Evolutionary conservation across 805 yeast species (phyloP).

Genomic region (Alloascoidea africana): DNA sequence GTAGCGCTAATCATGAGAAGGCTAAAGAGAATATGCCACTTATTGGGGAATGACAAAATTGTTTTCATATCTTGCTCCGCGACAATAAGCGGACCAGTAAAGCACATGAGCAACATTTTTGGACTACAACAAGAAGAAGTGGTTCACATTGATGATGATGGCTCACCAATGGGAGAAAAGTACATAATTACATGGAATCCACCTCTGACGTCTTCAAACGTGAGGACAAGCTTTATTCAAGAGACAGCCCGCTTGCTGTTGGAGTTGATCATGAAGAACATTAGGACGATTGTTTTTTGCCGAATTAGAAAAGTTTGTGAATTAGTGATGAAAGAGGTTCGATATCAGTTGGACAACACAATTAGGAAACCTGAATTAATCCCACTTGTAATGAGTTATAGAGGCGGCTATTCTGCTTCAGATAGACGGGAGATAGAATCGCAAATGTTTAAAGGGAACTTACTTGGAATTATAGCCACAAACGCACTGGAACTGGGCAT

Average conservation of each 20-base stretch:
- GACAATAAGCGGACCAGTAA: conserved; percentile 59
- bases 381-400: conserved; percentile 68
- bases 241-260: conserved; percentile 69
- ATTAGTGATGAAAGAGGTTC: conserved; percentile 67
- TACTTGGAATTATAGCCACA: conserved; percentile 83
- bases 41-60: conserved; percentile 35
- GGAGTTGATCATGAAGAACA: conserved; percentile 42
- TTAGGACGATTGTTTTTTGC: conserved; percentile 83
- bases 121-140: conserved; percentile 38
- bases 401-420: conserved; percentile 85
- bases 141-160: conserved; percentile 57
- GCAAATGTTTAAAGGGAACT: conserved; percentile 78
- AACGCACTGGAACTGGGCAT: conserved; percentile 93
- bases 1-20: conserved; percentile 79
- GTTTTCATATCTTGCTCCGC: conserved; percentile 89
- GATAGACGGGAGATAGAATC: conserved; percentile 82
- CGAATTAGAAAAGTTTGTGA: conserved; percentile 80
- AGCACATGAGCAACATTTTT: conserved; percentile 61
- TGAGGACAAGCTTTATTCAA: conserved; percentile 26
- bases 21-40: conserved; percentile 45
- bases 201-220: conserved; percentile 23
- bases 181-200: conserved; percentile 77
- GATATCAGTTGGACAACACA: conserved; percentile 32
- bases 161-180: conserved; percentile 76
- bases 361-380: conserved; percentile 22